These are phyloP conservation scores for Pichia cephalocereana DNA, from an alignment of 805 yeast genomes.

Conservation along the genomic window DNA sequence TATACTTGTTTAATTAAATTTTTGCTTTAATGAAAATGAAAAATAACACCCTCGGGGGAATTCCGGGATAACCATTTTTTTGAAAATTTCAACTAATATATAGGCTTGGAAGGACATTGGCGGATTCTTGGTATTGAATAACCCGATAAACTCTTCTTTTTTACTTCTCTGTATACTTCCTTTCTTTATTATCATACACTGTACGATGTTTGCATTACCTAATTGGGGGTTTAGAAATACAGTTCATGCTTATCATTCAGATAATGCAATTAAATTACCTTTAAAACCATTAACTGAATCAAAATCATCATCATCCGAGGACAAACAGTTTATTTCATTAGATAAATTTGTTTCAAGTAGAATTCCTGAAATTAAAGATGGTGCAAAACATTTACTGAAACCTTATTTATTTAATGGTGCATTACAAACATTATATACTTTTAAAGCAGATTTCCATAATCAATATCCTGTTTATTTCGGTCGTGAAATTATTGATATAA, in stretches of 20 bases:
- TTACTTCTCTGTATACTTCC: too few relatives aligned
- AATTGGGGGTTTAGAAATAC: slow-evolving; percentile 27
- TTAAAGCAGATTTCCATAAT: slow-evolving; percentile 33
- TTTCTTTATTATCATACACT: too few relatives aligned
- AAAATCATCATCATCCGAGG: not conserved
- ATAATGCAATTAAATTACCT: slow-evolving; percentile 19
- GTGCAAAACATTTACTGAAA: slow-evolving; percentile 32
- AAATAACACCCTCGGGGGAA: too few relatives aligned
- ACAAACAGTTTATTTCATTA: slow-evolving; percentile 18
- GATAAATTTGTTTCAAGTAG: slow-evolving; percentile 27
- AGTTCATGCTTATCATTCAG: slow-evolving; percentile 19
- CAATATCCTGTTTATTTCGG: slow-evolving; percentile 37
- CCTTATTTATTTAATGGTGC: slow-evolving; percentile 42
- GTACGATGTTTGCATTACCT: slow-evolving; percentile 10
- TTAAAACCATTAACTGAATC: slow-evolving; percentile 7
- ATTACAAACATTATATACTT: slow-evolving; percentile 41
- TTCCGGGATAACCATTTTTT: too few relatives aligned
- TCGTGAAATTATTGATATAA: slow-evolving; percentile 32
- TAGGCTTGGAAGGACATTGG: too few relatives aligned
- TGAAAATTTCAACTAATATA: too few relatives aligned
- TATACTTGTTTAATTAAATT: not conserved
- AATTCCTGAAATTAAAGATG: slow-evolving; percentile 33
- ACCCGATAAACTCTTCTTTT: too few relatives aligned
- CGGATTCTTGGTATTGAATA: too few relatives aligned
- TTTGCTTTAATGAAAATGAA: too few relatives aligned